Base-by-base conservation (phyloP, 352 stramenopile genomes). In the Globisporangium emineosum region DNA sequence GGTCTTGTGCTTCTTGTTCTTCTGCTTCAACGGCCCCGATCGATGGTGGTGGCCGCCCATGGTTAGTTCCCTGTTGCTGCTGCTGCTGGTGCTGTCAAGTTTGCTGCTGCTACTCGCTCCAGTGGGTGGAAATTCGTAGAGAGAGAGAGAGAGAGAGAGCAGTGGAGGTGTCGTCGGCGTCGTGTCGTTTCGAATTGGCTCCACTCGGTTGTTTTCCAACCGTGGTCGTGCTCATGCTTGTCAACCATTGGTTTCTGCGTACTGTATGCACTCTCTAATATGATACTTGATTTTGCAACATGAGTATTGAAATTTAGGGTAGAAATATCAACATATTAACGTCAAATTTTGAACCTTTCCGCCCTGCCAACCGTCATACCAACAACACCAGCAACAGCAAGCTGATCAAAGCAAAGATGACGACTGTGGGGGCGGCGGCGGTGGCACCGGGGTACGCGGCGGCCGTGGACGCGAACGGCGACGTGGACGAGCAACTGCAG, bases 1-100 rank as follows among this genome's bases (percentile, higher is more conserved):
- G 19, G 71, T 82, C 76, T 97, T 97, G 79, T 97, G 90, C 78
- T 96, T 94, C 74, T 96, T 96, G 78, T 97, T 97, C 45, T 78
- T 80, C 77, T 97, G 90, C 76, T 96, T 96, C 27, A 97, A 81
- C 72, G 86, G 81, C 51, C 88, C 89, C 43, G 88, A 86, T 56
- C 90, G 88, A 60, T 97, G 90, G 77, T 93, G 87, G 60, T 93
- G 83, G 65, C 76, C 79, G 72, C 73, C 69, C 82, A 90, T 93
- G 57, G 9, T 73, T 53, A 30, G 45, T 23, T 17, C 10, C 49
- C 29, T 29, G 2, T n/a, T 47, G 33, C 10, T 21, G 21, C 15
- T 27, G 3, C 5, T 17, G 15, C 15, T 60, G 27, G 5, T 7
- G 35, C 40, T 47, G 15, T 5, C 19, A 5, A 21, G 13, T 7